These are phyloP conservation scores for Zygoascus meyerae DNA, from an alignment of 1,139 yeast species.

Conservation along the genomic window DNA sequence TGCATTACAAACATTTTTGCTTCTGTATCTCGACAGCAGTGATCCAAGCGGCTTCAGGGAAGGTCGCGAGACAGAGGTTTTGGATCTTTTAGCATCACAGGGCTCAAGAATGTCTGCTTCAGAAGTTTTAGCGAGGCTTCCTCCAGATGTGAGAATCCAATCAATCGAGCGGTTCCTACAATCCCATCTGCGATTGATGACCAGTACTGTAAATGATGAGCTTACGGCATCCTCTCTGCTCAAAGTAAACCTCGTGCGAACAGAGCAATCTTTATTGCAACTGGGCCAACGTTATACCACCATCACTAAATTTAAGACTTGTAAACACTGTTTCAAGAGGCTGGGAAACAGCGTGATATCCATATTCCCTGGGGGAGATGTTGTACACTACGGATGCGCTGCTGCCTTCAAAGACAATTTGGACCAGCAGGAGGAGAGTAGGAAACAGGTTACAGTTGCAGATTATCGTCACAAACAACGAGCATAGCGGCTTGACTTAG, in stretches of 20 bases:
- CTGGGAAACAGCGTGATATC: conserved; percentile 61
- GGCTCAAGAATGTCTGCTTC: conserved; percentile 52
- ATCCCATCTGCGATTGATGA: conserved; percentile 41
- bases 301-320: conserved; percentile 41
- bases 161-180: conserved; percentile 44
- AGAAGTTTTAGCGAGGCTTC: conserved; percentile 48
- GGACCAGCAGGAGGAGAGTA: conserved; percentile 13
- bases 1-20: conserved; percentile 33
- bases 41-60: conserved; percentile 21
- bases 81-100: conserved; percentile 43
- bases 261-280: conserved; percentile 36
- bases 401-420: conserved; percentile 21
- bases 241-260: conserved; percentile 36
- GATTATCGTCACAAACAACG: background rate
- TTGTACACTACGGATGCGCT: conserved; percentile 69
- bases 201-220: conserved; percentile 23
- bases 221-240: conserved; percentile 32
- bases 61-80: conserved; percentile 29
- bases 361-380: conserved; percentile 44
- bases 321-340: conserved; percentile 55
- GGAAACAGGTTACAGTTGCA: conserved; percentile 10
- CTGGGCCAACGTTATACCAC: conserved; percentile 37
- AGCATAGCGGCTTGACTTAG: background rate
- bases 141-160: conserved; percentile 43
- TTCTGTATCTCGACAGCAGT: conserved; percentile 34